These are phyloP conservation scores for Microthlaspi erraticum DNA, from an alignment of 345 rosid genomes.

Conservation along the genomic window DNA sequence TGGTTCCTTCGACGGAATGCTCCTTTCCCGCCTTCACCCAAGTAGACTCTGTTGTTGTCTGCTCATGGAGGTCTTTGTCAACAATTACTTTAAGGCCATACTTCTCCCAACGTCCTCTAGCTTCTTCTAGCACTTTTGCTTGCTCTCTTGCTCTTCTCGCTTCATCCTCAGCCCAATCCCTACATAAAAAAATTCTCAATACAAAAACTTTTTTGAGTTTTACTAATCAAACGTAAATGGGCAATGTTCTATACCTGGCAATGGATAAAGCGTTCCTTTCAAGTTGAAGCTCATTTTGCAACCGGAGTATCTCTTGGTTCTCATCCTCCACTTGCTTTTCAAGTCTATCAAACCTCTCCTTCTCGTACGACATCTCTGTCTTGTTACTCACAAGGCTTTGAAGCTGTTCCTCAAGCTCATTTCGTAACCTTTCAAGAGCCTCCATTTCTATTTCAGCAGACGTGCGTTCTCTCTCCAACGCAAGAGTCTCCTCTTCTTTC, in stretches of 20 bases:
- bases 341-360: conserved; percentile 69
- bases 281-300: conserved; percentile 80
- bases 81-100: conserved; percentile 83
- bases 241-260: conserved; percentile 67
- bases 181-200: conserved; percentile 38
- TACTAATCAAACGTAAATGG: conserved; percentile 1
- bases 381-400: conserved; percentile 67
- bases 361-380: conserved; percentile 79
- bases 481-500: conserved; percentile 70
- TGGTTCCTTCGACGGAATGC: conserved; percentile 60
- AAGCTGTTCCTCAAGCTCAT: conserved; percentile 79
- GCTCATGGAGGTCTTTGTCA: conserved; percentile 72
- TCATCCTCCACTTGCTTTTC: conserved; percentile 70
- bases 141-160: conserved; percentile 83
- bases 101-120: conserved; percentile 89
- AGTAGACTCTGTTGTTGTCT: conserved; percentile 57
- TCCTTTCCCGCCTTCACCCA: conserved; percentile 69
- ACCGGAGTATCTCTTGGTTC: conserved; percentile 67
- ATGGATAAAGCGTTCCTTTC: conserved; percentile 83
- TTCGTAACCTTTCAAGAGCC: conserved; percentile 64
- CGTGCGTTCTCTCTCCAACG: conserved; percentile 69
- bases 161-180: conserved; percentile 97
- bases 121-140: conserved; percentile 82
- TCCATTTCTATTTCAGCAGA: conserved; percentile 86
- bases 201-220: neutral